Evolutionary conservation across 169 alveolate genomes (phyloP), one percentile per base, ranked within the genome.

Genomic region (Eimeria praecox): DNA sequence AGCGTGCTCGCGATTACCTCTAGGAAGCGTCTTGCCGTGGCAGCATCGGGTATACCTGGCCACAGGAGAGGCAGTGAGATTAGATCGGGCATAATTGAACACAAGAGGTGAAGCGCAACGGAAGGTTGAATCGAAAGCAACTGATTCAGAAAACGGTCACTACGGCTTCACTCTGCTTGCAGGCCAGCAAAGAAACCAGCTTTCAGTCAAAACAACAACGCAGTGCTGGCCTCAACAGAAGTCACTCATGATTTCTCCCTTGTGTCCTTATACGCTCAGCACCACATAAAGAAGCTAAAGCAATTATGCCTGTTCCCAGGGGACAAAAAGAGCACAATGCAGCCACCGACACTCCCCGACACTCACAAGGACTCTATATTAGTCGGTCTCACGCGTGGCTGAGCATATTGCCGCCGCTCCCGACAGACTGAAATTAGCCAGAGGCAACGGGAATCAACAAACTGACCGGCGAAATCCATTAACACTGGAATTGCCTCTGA

Each of bases 401-500:
- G 66, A 9, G 27, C 12, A 8, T 56, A 56, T 2, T 56, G 66
- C 66, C 10, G 66, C 66, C n/a, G 20, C 18, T 20, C 24, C 18
- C 4, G 20, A 56, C 66, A 5, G 20, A 56, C 27, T 8, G 66
- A 56, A 56, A 56, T 56, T 27, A 56, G 9, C 18, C 14, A 14
- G 12, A 82, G 52, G 73, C 90, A 2, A 24, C 24, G 22, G 14
- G 46, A 27, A 69, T 12, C 12, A 14, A 0, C 14, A 52, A n/a
- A 82, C 71, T 82, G n/a, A 46, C 90, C 90, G 33, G 90, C 90
- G 49, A 82, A 46, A 24, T 49, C 90, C 90, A 82, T 82, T 16
- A 82, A 30, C 73, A 46, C 33, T 44, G 90, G 90, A 46, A 82
- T 82, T 20, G 90, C 90, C 90, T 82, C 90, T 16, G 90, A 82